Percentiles rank a stretch among this genome's conserved stretches.
Evolutionary conservation across 352 stramenopile species (phyloP).

Genomic region (Phytophthora melonis): DNA sequence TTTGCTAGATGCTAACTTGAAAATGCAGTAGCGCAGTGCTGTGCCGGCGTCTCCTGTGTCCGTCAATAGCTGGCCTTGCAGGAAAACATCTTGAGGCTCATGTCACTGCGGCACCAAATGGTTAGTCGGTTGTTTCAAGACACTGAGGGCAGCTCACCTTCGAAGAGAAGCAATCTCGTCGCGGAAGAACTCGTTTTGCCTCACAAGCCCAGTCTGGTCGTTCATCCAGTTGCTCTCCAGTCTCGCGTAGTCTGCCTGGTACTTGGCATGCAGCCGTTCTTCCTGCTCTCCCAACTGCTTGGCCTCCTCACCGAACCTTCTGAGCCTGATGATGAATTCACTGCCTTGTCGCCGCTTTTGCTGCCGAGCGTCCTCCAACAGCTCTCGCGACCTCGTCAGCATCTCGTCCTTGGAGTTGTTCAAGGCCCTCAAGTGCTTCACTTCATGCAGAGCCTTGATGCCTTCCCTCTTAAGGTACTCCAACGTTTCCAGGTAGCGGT

Average conservation of each 20-base stretch:
- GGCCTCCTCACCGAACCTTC: background rate
- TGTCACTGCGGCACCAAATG: background rate
- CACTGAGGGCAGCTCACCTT: background rate
- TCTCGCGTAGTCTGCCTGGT: background rate
- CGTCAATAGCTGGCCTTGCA: background rate
- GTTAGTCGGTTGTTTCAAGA: background rate
- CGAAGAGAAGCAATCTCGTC: background rate
- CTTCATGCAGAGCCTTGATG: background rate
- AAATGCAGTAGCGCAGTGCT: constrained; percentile 1
- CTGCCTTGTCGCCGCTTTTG: background rate
- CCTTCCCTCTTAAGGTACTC: background rate
- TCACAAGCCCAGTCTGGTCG: background rate
- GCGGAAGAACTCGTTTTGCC: background rate
- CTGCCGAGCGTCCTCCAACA: background rate
- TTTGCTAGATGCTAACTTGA: background rate
- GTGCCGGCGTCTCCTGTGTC: background rate
- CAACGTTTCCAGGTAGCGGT: background rate
- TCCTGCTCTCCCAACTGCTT: background rate
- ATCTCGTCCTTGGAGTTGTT: background rate
- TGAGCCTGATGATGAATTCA: background rate
- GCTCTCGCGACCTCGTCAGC: background rate
- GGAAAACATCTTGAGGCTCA: background rate
- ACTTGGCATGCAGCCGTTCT: background rate
- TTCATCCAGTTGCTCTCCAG: background rate
- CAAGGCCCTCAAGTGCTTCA: background rate